phyloP scores from a whole-genome alignment of 2,329 filamentous ascomycete genomes.

The Apiospora rasikravindrae region DNA sequence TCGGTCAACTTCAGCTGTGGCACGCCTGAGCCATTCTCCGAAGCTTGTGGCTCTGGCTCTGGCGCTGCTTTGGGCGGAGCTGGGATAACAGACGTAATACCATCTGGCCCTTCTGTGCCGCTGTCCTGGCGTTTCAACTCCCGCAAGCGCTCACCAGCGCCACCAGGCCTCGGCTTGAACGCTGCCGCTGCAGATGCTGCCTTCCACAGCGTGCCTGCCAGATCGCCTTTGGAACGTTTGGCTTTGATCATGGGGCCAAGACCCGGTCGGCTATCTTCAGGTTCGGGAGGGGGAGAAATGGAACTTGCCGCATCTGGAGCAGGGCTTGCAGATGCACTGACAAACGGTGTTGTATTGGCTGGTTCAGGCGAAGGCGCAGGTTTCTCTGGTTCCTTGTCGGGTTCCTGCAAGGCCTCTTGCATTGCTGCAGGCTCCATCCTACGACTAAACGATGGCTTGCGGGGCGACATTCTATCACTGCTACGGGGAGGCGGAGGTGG shows the following conservation, averaged over 20 bases:
- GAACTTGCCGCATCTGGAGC: slow-evolving; percentile 35
- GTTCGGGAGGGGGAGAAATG: slow-evolving; percentile 23
- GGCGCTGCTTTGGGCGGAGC: slow-evolving; percentile 65
- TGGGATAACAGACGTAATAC: slow-evolving; percentile 86
- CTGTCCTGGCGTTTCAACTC: slow-evolving; percentile 62
- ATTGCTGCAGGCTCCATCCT: slow-evolving; percentile 37
- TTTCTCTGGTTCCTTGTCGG: slow-evolving; percentile 16
- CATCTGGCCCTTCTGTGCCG: slow-evolving; percentile 73
- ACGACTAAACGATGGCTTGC: slow-evolving; percentile 47
- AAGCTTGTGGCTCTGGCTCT: slow-evolving; percentile 41
- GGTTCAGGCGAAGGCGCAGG: slow-evolving; percentile 18
- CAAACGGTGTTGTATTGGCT: slow-evolving; percentile 28
- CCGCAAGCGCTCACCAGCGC: slow-evolving; percentile 79
- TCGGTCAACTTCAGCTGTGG: slow-evolving; percentile 66
- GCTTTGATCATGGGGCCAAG: slow-evolving; percentile 90
- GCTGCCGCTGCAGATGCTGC: slow-evolving; percentile 73
- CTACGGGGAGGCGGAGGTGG: slow-evolving; percentile 50
- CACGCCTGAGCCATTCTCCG: slow-evolving; percentile 45
- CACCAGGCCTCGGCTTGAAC: slow-evolving; percentile 88
- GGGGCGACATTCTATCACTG: slow-evolving; percentile 52
- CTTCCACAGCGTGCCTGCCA: slow-evolving; percentile 79
- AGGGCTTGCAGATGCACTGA: slow-evolving; percentile 32
- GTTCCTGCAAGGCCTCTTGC: slow-evolving; percentile 38
- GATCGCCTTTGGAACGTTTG: slow-evolving; percentile 72
- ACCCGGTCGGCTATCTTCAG: slow-evolving; percentile 67